Base-by-base conservation (phyloP, 176 grass and related monocot species). In the Aegilops bicornis region DNA sequence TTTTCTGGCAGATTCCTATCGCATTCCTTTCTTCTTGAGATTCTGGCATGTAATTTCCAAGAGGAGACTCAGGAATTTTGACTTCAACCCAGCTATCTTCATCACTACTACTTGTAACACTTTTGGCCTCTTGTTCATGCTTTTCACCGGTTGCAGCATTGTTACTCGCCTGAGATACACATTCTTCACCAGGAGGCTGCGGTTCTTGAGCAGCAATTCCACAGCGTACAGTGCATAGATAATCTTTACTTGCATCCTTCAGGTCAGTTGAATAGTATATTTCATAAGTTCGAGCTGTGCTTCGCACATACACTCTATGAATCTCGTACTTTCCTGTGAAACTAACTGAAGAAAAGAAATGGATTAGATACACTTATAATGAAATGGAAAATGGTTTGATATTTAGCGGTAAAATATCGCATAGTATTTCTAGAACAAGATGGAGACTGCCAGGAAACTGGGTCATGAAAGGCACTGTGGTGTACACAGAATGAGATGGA, bases 1-100 rank as follows among this genome's bases (percentile, higher is more conserved):
- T 86, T 85, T 81, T 75, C 36, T 82, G 85, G 58, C 29, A 80
- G 83, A 43, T 76, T 79, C 17, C 50, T 70, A 85, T 76, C 13
- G 7, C 60, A 87, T 89, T 66, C 68, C 77, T 90, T 87, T 81
- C 50, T 81, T 75, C 50, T 81, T 82, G 24, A 40, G 72, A 76
- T 75, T 89, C 79, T 20, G 63, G 33, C 37, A 23, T 74, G 22
- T 45, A 82, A 64, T 77, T 89, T 59, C 32, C 50, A 17, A 71
- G 70, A 81, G 85, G 70, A 70, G 79, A 90, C 83, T 89, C 90
- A 30, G 92, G 83, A 65, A 85, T 69, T 42, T 90, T 91, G 42
- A 95, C 92, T 88, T 99, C 89, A 84, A 99, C 87, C 97, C 97
- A 99, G 52, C 80, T 91, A 43, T 96, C 97, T 78, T 96, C 97